Conservation (phyloP, 225 moss, liverwort and hornwort genomes). For the Bryoerythrophyllum caledonicum region DNA sequence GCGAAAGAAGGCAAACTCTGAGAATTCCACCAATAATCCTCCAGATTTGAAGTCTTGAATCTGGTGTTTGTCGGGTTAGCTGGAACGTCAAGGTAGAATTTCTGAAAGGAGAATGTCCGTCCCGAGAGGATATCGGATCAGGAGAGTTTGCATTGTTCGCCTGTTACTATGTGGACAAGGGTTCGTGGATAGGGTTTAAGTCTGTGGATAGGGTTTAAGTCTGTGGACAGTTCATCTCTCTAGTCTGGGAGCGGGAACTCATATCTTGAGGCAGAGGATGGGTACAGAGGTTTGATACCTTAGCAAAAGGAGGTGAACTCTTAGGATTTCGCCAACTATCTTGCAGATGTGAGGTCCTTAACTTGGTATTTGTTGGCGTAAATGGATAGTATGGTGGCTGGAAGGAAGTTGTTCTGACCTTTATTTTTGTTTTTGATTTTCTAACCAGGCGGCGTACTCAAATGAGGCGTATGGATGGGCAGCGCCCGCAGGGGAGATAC, state of each 20-base stretch:
- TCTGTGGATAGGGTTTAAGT: too few relatives aligned
- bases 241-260: too few relatives aligned
- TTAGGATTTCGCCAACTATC: not conserved
- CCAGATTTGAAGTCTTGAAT: not conserved
- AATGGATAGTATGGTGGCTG: not conserved
- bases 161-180: not conserved
- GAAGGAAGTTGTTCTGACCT: not conserved
- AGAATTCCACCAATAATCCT: not conserved
- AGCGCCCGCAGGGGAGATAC: slow-evolving; percentile 22
- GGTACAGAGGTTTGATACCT: not conserved
- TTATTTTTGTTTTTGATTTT: not conserved
- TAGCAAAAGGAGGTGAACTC: not conserved
- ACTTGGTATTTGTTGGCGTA: not conserved
- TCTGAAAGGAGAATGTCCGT: not conserved
- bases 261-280: too few relatives aligned
- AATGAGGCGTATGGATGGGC: slow-evolving; percentile 40
- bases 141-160: not conserved
- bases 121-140: too few relatives aligned
- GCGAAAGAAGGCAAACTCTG: not conserved
- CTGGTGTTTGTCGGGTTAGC: not conserved
- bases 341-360: not conserved
- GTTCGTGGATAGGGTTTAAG: too few relatives aligned
- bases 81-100: not conserved
- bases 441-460: slow-evolving; percentile 22
- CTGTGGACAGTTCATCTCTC: too few relatives aligned